Evolutionary conservation across 192 early-diverging fungal genomes (phyloP), one percentile per base, ranked within the genome.

Genomic region (Coemansia sp.): DNA sequence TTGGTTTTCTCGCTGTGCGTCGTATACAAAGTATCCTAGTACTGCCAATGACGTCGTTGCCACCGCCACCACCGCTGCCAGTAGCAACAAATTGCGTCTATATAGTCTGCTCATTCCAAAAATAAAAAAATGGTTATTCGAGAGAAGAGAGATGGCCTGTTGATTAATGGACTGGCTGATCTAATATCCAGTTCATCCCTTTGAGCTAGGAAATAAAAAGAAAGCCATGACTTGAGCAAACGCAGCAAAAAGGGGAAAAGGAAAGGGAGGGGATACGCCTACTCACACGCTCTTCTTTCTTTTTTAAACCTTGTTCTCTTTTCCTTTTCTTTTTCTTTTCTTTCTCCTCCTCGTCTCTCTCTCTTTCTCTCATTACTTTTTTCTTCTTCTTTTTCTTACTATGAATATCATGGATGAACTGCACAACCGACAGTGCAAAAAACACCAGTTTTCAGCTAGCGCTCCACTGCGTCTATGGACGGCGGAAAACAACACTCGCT

Each of bases 381-480:
- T 29, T 31, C 27, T 49, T 27, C 8, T 49, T 25, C 14, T 51
- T 29, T 29, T 15, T 29, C 14, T 29, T 51, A 25, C 15, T 35
- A 43, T 63, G 43, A 29, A 32, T 38, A 47, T 36, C n/a, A 63
- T 49, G 42, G 35, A 31, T 32, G 42, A 32, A 62, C 31, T 46
- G 15, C 27, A 69, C 37, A 65, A 38, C 43, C 70, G 67, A 43
- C 31, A 54, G 11, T 64, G 45, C 36, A 79, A 74, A 64, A 70
- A 53, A 64, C 73, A 71, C 62, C 67, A 71, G n/a, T 63, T 73
- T 32, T 64, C 60, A 2, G 67, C 60, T 12, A 66, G 57, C 38
- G 67, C 70, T 54, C 67, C 69, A 24, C n/a, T 79, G 42, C 62
- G 58, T 29, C 40, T 79, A 17, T 79, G 77, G 77, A 62, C 62